Percentiles rank a stretch among this genome's conserved stretches.
Evolutionary conservation across 2,329 filamentous ascomycete species (phyloP).

Genomic region (Anthostomella pinea): DNA sequence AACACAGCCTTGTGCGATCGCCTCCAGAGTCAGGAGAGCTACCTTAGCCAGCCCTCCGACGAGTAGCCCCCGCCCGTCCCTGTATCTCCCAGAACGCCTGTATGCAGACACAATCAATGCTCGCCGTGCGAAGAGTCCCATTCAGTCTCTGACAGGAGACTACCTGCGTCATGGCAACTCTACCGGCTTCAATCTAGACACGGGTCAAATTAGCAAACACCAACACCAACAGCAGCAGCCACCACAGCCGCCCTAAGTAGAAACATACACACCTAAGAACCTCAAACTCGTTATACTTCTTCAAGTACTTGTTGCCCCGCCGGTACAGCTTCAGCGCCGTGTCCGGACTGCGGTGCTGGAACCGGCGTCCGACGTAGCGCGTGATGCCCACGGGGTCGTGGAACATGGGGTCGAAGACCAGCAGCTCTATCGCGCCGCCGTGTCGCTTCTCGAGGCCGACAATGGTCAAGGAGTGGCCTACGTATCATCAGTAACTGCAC

Average conservation of each 20-base stretch:
- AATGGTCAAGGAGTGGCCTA: slow-evolving; percentile 81
- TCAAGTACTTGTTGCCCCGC: slow-evolving; percentile 64
- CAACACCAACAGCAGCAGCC: no score
- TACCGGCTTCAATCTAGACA: no score
- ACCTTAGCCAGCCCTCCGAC: no score
- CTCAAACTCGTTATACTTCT: slow-evolving; percentile 75
- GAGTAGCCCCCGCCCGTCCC: no score
- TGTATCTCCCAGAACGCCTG: background rate
- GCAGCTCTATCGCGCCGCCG: slow-evolving; percentile 63
- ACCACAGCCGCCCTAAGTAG: background rate
- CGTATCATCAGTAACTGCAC: no score
- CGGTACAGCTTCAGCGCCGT: slow-evolving; percentile 70
- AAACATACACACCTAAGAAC: slow-evolving; percentile 60
- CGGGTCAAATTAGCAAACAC: no score
- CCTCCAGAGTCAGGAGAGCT: no score
- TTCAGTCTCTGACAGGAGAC: no score
- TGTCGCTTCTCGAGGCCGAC: slow-evolving; percentile 73
- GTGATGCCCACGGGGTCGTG: slow-evolving; percentile 63
- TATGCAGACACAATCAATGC: no score
- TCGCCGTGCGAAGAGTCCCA: no score
- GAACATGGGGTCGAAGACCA: slow-evolving; percentile 88
- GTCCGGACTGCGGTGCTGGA: slow-evolving; percentile 46
- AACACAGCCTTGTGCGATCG: no score
- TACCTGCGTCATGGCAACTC: no score
- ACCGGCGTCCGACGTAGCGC: slow-evolving; percentile 50